Conservation (phyloP, 352 stramenopile genomes). For the Pythium chondricola region DNA sequence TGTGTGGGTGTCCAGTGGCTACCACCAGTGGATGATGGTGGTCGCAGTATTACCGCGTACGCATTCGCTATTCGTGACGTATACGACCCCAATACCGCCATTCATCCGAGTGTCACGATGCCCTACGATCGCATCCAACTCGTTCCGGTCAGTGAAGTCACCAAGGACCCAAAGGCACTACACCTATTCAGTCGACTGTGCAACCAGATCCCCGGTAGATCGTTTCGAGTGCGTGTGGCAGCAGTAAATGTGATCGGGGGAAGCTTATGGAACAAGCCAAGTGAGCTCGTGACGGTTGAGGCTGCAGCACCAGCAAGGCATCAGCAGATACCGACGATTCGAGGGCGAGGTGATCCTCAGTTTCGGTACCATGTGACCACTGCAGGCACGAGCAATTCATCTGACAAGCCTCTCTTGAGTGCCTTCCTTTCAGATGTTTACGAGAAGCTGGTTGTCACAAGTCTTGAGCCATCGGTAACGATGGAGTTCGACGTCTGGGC, state of each 20-base stretch:
- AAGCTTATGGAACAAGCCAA: slow-evolving; percentile 44
- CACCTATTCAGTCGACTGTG: slow-evolving; percentile 39
- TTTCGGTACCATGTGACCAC: slow-evolving; percentile 27
- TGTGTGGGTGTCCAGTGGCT: slow-evolving; percentile 58
- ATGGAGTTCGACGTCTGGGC: slow-evolving; percentile 50
- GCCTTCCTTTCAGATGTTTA: slow-evolving; percentile 44
- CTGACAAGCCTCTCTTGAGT: not conserved
- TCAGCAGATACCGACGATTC: slow-evolving; percentile 29
- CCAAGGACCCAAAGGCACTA: not conserved
- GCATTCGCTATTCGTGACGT: slow-evolving; percentile 21
- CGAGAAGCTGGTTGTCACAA: slow-evolving; percentile 27
- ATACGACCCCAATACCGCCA: not conserved
- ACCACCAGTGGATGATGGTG: slow-evolving; percentile 43
- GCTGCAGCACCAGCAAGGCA: not conserved
- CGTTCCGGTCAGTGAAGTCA: not conserved
- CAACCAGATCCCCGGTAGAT: slow-evolving; percentile 31
- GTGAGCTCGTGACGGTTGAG: slow-evolving; percentile 14
- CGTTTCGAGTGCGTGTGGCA: slow-evolving; percentile 52
- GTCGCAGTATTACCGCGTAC: slow-evolving; percentile 40
- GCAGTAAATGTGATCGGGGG: slow-evolving; percentile 58
- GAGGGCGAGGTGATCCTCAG: slow-evolving; percentile 37
- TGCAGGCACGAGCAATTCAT: not conserved
- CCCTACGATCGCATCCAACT: not conserved
- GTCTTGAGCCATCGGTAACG: slow-evolving; percentile 6
- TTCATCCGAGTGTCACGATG: not conserved